These are phyloP conservation scores for Colletotrichum cereale DNA, from an alignment of 2,329 filamentous ascomycete genomes.

Conservation along the genomic window DNA sequence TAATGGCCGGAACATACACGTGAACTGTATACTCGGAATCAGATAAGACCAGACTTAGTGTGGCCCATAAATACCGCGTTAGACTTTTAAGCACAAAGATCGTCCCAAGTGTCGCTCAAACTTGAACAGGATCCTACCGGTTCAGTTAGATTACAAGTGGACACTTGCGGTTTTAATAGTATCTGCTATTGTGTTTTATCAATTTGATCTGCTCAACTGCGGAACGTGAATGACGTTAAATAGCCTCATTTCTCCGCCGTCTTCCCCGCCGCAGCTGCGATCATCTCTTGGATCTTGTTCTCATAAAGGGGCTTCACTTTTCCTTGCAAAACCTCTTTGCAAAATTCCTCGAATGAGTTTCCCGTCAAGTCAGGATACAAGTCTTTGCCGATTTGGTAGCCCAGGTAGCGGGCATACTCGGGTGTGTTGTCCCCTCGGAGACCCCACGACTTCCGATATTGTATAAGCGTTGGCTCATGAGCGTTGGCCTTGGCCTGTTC, in stretches of 20 bases:
- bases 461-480: conserved; percentile 30
- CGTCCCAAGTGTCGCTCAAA: not conserved
- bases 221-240: not conserved
- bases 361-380: conserved; percentile 63
- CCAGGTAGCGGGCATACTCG: conserved; percentile 65
- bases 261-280: not conserved
- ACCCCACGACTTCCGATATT: conserved; percentile 61
- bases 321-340: conserved; percentile 15
- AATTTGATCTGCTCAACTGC: not conserved
- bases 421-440: conserved; percentile 66
- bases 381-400: conserved; percentile 64
- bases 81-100: not conserved
- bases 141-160: not conserved
- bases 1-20: not conserved
- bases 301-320: conserved; percentile 5
- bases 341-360: conserved; percentile 23
- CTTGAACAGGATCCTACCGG: not conserved
- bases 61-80: not conserved
- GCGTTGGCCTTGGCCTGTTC: conserved; percentile 1
- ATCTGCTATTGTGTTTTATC: not conserved
- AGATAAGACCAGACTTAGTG: not conserved
- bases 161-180: not conserved
- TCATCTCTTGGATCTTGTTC: conserved; percentile 20
- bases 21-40: not conserved
- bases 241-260: not conserved